Percentiles rank a stretch among this genome's conserved stretches.
phyloP scores from a whole-genome alignment of 2,329 filamentous ascomycete genomes.

The Aureobasidium leucospermi region DNA sequence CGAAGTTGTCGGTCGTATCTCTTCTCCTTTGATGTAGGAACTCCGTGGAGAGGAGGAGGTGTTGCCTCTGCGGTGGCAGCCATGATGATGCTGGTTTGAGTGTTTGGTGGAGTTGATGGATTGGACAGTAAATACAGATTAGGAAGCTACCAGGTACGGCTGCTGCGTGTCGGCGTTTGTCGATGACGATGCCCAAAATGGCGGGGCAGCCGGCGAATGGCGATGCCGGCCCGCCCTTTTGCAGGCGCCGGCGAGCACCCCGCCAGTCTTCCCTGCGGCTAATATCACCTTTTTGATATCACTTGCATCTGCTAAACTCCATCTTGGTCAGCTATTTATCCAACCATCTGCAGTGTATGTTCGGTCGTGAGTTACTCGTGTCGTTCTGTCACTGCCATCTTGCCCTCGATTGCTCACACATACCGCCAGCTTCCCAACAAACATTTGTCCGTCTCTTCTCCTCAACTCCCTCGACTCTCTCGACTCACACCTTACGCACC shows the following conservation, averaged over 20 bases:
- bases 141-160: not conserved
- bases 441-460: not conserved
- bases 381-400: not conserved
- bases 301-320: not conserved
- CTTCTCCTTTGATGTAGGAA: conserved; percentile 52
- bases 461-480: not conserved
- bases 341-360: conserved; percentile 3
- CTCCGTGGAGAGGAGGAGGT: conserved; percentile 40
- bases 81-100: conserved; percentile 12
- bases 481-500: not conserved
- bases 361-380: not conserved
- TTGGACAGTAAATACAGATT: not conserved
- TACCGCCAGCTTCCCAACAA: conserved; percentile 1
- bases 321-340: not conserved
- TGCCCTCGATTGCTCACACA: not conserved
- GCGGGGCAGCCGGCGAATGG: conserved; percentile 1
- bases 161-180: not conserved
- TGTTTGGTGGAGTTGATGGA: not conserved
- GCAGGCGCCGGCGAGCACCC: not conserved
- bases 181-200: not conserved
- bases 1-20: conserved; percentile 95
- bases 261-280: not conserved
- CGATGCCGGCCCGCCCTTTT: not conserved
- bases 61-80: conserved; percentile 22
- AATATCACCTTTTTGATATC: not conserved